Percentiles rank a stretch among this genome's conserved stretches.
phyloP scores from a whole-genome alignment of 768 basidiomycete genomes.

The Leccinum uliginosum region DNA sequence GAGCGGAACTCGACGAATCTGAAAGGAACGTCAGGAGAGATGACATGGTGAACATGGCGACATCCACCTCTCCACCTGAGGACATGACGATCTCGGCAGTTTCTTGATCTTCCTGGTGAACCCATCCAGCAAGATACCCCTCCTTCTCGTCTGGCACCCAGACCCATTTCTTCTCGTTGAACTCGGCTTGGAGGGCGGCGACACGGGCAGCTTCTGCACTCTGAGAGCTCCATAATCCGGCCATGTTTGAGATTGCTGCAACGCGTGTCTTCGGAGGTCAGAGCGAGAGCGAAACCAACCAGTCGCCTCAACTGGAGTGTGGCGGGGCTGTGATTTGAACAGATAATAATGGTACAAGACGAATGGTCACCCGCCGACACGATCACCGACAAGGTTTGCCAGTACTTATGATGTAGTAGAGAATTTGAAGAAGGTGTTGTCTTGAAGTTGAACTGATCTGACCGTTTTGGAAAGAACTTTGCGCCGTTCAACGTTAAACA shows the following conservation, averaged over 20 bases:
- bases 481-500: neutral
- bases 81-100: conserved; percentile 82
- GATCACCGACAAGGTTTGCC: neutral
- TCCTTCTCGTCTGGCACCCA: conserved; percentile 94
- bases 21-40: conserved; percentile 5
- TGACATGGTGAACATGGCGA: neutral
- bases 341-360: conserved; percentile 4
- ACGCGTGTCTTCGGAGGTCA: neutral
- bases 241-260: conserved; percentile 35
- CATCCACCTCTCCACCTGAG: conserved; percentile 71
- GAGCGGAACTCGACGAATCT: conserved; percentile 69
- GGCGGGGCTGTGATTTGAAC: neutral
- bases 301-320: neutral
- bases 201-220: conserved; percentile 72
- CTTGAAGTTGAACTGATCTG: neutral
- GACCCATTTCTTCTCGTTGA: conserved; percentile 98
- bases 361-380: neutral
- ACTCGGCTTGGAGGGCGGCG: conserved; percentile 90
- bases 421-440: neutral
- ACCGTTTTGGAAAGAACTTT: conserved; percentile 11
- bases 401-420: neutral
- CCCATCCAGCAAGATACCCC: conserved; percentile 94
- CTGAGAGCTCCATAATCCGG: conserved; percentile 44
- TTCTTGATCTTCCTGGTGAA: conserved; percentile 82
- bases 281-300: neutral